Evolutionary conservation across 306 rosid genomes (phyloP).

Genomic region (Citrullus mucosospermus): DNA sequence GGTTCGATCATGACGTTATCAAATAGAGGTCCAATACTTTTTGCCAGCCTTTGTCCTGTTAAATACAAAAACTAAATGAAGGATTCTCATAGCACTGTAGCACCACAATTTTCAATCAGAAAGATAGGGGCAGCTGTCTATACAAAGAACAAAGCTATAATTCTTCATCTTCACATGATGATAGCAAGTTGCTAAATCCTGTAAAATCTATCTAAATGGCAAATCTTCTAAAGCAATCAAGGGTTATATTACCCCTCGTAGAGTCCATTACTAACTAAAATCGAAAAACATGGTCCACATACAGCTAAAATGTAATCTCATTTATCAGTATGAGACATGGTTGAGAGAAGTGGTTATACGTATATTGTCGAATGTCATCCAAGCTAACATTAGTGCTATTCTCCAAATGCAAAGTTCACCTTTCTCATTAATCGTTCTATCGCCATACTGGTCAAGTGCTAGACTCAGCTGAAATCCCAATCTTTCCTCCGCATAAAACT

Average conservation of each 20-base stretch:
- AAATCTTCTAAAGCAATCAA: neutral
- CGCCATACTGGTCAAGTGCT: constrained; percentile 53
- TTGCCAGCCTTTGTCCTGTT: constrained; percentile 70
- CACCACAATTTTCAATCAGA: neutral
- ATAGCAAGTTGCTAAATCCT: neutral
- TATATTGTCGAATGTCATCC: neutral
- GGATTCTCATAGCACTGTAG: neutral
- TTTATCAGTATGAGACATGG: neutral
- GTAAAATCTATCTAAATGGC: neutral
- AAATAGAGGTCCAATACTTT: constrained; percentile 56
- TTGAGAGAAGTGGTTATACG: neutral
- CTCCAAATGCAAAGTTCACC: constrained; percentile 26
- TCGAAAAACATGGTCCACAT: neutral
- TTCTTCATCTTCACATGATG: neutral
- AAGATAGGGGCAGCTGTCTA: neutral
- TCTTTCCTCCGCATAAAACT: constrained; percentile 72
- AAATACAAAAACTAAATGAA: neutral
- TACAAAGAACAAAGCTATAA: neutral
- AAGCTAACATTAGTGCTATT: neutral
- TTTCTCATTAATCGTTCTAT: constrained; percentile 54
- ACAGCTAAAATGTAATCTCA: neutral
- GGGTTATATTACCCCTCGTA: neutral
- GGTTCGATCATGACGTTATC: constrained; percentile 57
- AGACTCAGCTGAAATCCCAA: constrained; percentile 81
- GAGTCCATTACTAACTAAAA: neutral